Base-by-base conservation (phyloP, 768 basidiomycete genomes). In the Boletus reticuloceps region DNA sequence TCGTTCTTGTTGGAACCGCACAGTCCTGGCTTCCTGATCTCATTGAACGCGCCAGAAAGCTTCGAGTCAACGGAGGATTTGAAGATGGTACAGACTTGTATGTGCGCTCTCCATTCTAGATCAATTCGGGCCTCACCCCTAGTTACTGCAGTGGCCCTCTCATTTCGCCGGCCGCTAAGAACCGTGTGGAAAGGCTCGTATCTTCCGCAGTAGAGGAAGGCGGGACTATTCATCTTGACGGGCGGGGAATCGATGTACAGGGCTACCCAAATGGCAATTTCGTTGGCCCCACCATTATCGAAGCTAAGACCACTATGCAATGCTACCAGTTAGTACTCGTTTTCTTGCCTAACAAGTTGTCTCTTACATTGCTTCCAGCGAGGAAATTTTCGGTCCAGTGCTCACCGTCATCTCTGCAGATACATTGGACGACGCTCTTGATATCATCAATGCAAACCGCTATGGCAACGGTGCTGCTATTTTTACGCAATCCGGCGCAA, bases 381-480 rank as follows among this genome's bases (percentile, higher is more conserved):
- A 94, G 67, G 96, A 98, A 68, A 96, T 98, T 54, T 98, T 98
- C 61, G 96, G 94, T 14, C 96, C 96, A 2, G 96, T 87, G 2
- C 78, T 98, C 29, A 77, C 88, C 11, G 77, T 95, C 52, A 66
- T 98, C 51, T 79, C 81, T 46, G 91, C 86, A 6, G 84, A 94
- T 34, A 91, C 86, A 0, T 76, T 98, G 41, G 94, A 98, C 58
- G 92, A 96, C 55, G 95, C 94, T 13, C 79, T 98, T 55, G 82
- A 84, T 41, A 85, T 96, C 57, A 86, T 98, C 72, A 98, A 98
- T 74, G 73, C 77, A 57, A 98, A 97, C 74, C 79, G 73, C 60
- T 98, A 97, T 69, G 90, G 96, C 9, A 98, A 98, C 63, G 96
- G 96, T 31, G 84, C 94, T 31, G 91, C 94, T 20, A 92, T 97